These are phyloP conservation scores for Protomyces inouyei DNA, from an alignment of 1,139 yeast genomes.

Conservation along the genomic window DNA sequence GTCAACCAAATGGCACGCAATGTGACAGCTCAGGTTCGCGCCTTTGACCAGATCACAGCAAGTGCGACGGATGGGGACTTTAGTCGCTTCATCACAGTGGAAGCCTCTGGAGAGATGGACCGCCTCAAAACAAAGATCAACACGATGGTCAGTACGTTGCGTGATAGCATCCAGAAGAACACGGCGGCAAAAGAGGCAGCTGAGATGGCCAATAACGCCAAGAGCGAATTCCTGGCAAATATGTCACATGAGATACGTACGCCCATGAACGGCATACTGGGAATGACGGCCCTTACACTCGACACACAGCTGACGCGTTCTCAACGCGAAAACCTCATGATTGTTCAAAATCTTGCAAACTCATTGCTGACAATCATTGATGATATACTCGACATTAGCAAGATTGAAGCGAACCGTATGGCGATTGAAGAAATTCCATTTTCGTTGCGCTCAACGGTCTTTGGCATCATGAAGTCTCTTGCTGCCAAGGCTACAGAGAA, in stretches of 20 bases:
- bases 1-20: slow-evolving; percentile 91
- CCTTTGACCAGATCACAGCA: slow-evolving; percentile 87
- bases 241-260: slow-evolving; percentile 89
- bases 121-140: slow-evolving; percentile 84
- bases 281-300: slow-evolving; percentile 84
- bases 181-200: slow-evolving; percentile 39
- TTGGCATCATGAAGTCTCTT: slow-evolving; percentile 79
- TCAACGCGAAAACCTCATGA: slow-evolving; percentile 73
- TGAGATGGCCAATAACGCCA: slow-evolving; percentile 34
- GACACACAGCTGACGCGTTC: slow-evolving; percentile 56
- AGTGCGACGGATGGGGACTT: slow-evolving; percentile 94
- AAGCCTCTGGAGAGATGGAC: slow-evolving; percentile 91
- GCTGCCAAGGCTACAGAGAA: slow-evolving; percentile 87
- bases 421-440: slow-evolving; percentile 84
- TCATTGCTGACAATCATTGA: slow-evolving; percentile 71
- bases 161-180: slow-evolving; percentile 55
- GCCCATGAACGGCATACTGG: slow-evolving; percentile 85
- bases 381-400: slow-evolving; percentile 72
- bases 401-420: slow-evolving; percentile 84
- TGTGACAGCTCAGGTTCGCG: slow-evolving; percentile 85
- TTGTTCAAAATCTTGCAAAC: slow-evolving; percentile 70
- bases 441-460: slow-evolving; percentile 76
- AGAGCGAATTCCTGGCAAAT: slow-evolving; percentile 49
- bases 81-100: slow-evolving; percentile 82
- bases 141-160: slow-evolving; percentile 81